Evolutionary conservation across 2,329 filamentous ascomycete genomes (phyloP).

Genomic region (Ceratocystis cacaofunesta): DNA sequence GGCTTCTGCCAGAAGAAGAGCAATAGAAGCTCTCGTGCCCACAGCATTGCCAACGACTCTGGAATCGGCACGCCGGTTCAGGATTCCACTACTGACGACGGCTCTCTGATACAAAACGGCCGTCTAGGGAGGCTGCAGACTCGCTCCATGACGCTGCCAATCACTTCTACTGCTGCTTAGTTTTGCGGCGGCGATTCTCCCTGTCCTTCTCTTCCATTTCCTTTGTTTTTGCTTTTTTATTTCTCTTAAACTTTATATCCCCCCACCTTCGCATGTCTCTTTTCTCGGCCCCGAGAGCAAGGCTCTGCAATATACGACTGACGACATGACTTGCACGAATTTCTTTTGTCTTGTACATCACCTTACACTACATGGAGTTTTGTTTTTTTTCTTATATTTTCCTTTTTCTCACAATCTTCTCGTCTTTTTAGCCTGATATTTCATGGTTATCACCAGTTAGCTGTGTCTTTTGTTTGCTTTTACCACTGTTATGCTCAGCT

Average conservation of each 20-base stretch:
- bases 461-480: slow-evolving; percentile 1
- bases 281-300: background rate
- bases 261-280: background rate
- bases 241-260: background rate
- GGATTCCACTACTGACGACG: slow-evolving; percentile 8
- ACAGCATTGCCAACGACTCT: slow-evolving; percentile 15
- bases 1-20: slow-evolving; percentile 9
- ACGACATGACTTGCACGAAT: slow-evolving; percentile 16
- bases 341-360: slow-evolving; percentile 14
- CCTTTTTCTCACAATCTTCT: background rate
- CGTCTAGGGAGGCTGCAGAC: slow-evolving; percentile 6
- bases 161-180: background rate
- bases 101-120: slow-evolving; percentile 8
- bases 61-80: slow-evolving; percentile 15
- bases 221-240: background rate
- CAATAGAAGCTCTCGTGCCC: slow-evolving; percentile 1
- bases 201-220: background rate
- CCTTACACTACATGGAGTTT: slow-evolving; percentile 8
- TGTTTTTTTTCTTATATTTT: slow-evolving; percentile 3
- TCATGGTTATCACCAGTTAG: slow-evolving; percentile 14
- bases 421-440: slow-evolving; percentile 6
- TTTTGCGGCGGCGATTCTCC: background rate
- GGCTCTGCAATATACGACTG: slow-evolving; percentile 14
- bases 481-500: slow-evolving; percentile 5
- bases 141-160: slow-evolving; percentile 8